Evolutionary conservation across 2,329 filamentous ascomycete genomes (phyloP), one percentile per base, ranked within the genome.

Genomic region (Hypomyces rosellus): DNA sequence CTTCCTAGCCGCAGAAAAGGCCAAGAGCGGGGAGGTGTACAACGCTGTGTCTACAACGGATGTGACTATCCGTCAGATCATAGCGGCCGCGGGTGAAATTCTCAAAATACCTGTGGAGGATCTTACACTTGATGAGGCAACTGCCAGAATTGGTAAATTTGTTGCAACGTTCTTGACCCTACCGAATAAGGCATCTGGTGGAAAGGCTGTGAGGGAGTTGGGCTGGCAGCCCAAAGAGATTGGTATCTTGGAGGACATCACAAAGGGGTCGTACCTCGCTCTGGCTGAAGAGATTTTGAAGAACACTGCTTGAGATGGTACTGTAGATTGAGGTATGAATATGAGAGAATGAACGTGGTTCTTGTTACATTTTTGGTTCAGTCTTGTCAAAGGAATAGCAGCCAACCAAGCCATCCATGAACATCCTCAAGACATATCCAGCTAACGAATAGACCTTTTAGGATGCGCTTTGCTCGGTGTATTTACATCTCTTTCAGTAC

Each of bases 171-270:
- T 74, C 49, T 46, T 74, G 37, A 58, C 52, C 2, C 45, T 55
- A 3, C 61, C 66, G 52, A 69, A 68, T 52, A 60, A 65, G 5
- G 63, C 64, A 5, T 65, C 64, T 2, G 63, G 59, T 41, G 58
- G 49, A 16, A 74, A 72, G 61, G 71, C 69, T 4, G 62, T 50
- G 50, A 58, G 56, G 40, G 60, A 66, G 59, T 54, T 74, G 46
- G 70, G 65, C 5, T 75, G 71, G 71, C 47, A 63, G 51, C 61
- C 67, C 1, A 58, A 57, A 37, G 64, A 60, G 43, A 51, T 58
- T 34, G 62, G 64, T 1, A 57, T 73, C 37, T 33, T 74, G 38
- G 65, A 67, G 36, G 70, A 73, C 12, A 57, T 53, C 9, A 34
- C 16, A 18, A 46, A 48, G 1, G 64, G 64, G 1, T 67, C 63